Conservation (phyloP, 129 eudicot genomes). For the Lactuca saligna region DNA sequence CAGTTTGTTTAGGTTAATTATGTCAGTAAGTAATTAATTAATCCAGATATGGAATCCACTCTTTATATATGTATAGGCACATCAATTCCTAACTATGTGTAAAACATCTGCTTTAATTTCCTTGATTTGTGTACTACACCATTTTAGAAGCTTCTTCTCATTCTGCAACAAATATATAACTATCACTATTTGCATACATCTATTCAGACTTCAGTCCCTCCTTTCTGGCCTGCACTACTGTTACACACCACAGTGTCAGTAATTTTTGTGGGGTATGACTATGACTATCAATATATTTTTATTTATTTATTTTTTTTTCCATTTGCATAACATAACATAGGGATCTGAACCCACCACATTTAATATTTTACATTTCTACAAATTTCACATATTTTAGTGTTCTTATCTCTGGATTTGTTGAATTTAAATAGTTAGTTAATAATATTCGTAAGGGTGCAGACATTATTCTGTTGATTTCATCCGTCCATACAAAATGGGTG, state of each 20-base stretch:
- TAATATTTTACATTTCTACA: background rate
- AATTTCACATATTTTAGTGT: background rate
- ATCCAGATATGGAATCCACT: constrained; percentile 18
- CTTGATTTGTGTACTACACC: constrained; percentile 31
- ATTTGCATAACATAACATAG: constrained; percentile 22
- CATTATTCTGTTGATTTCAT: constrained; percentile 15
- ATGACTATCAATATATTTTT: background rate
- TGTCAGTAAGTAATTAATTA: constrained; percentile 11
- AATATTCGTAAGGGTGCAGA: background rate
- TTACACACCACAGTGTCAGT: constrained; percentile 36
- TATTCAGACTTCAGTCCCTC: constrained; percentile 10
- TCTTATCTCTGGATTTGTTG: background rate
- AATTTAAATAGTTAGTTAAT: background rate
- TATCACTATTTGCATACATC: constrained; percentile 26
- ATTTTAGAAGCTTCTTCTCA: constrained; percentile 42
- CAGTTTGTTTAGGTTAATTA: background rate
- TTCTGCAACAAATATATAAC: constrained; percentile 40
- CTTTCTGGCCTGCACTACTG: constrained; percentile 33
- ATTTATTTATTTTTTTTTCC: background rate
- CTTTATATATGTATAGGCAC: constrained; percentile 35
- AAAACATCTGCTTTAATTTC: constrained; percentile 33
- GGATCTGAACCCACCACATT: constrained; percentile 36
- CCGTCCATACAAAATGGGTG: constrained; percentile 10
- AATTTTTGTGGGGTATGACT: constrained; percentile 38
- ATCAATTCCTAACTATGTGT: constrained; percentile 49